Percentiles rank a stretch among this genome's conserved stretches.
phyloP scores from a whole-genome alignment of 495 filamentous ascomycete genomes.

The Hypoxylon perforatum region DNA sequence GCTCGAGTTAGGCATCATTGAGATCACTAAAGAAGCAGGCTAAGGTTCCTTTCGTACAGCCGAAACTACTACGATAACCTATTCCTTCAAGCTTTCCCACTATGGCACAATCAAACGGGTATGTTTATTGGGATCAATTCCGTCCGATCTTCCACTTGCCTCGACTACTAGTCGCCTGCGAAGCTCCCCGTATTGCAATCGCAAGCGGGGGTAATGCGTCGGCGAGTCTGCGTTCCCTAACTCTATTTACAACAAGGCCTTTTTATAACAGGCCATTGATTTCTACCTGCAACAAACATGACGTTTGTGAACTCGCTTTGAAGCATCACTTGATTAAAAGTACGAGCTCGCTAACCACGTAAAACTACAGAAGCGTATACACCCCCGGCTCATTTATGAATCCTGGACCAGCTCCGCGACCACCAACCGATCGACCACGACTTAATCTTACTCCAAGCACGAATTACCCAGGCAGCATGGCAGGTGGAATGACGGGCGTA shows the following conservation, averaged over 20 bases:
- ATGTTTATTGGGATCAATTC: conserved; percentile 23
- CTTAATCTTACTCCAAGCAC: conserved; percentile 78
- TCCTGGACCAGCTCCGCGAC: conserved; percentile 91
- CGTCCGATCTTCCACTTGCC: conserved; percentile 4
- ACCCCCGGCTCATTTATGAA: conserved; percentile 89
- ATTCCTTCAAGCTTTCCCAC: conserved; percentile 9
- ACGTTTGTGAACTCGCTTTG: neutral
- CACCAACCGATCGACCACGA: conserved; percentile 84
- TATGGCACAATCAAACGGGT: conserved; percentile 47
- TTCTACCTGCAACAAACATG: neutral
- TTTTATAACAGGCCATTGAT: neutral
- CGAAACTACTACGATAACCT: conserved; percentile 8
- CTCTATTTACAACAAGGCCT: neutral
- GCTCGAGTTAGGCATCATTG: conserved; percentile 11
- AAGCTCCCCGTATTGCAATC: conserved; percentile 3
- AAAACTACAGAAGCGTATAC: conserved; percentile 63
- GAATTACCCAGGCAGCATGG: conserved; percentile 82
- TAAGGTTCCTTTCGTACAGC: conserved; percentile 11
- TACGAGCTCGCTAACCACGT: conserved; percentile 27
- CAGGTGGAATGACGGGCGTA: conserved; percentile 82
- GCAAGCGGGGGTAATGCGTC: conserved; percentile 10
- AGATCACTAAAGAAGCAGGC: conserved; percentile 22
- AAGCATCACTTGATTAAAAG: neutral
- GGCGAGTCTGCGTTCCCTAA: neutral
- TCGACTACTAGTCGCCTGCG: conserved; percentile 2